Conservation (phyloP, 495 filamentous ascomycete species). For the Extremus antarcticus region DNA sequence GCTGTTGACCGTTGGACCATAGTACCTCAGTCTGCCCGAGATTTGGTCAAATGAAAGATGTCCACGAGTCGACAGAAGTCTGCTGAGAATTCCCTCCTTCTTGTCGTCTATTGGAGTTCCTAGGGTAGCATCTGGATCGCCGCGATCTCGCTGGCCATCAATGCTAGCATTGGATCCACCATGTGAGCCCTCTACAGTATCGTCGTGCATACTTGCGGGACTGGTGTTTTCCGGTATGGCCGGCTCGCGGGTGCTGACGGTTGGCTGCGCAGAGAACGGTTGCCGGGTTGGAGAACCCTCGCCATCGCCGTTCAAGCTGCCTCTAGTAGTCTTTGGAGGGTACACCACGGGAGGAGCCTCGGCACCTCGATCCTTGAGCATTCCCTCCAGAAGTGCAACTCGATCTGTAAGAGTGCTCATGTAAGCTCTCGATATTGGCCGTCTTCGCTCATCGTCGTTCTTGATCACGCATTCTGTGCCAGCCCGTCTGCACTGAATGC, state of each 20-base stretch:
- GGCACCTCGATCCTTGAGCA: constrained; percentile 40
- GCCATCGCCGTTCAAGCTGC: constrained; percentile 13
- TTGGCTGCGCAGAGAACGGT: background rate
- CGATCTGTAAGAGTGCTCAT: constrained; percentile 44
- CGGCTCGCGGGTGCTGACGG: constrained; percentile 5
- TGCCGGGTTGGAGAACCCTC: background rate
- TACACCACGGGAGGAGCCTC: constrained; percentile 40
- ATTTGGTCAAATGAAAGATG: constrained; percentile 38
- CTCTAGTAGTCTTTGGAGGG: constrained; percentile 38
- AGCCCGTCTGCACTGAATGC: constrained; percentile 42
- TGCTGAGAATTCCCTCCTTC: constrained; percentile 34
- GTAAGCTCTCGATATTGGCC: constrained; percentile 46
- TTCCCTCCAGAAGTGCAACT: constrained; percentile 38
- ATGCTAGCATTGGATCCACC: background rate
- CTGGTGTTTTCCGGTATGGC: constrained; percentile 19
- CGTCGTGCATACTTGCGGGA: constrained; percentile 21
- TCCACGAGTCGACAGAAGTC: constrained; percentile 34
- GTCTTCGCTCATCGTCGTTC: constrained; percentile 45
- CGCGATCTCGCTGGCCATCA: constrained; percentile 5
- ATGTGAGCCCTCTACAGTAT: constrained; percentile 15
- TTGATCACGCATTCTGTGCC: constrained; percentile 44
- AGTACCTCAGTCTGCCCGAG: constrained; percentile 36
- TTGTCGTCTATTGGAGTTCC: constrained; percentile 19
- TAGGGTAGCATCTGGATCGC: background rate
- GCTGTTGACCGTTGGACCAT: constrained; percentile 37